phyloP scores from a whole-genome alignment of 2,329 filamentous ascomycete species.

The Aureobasidium sp. region DNA sequence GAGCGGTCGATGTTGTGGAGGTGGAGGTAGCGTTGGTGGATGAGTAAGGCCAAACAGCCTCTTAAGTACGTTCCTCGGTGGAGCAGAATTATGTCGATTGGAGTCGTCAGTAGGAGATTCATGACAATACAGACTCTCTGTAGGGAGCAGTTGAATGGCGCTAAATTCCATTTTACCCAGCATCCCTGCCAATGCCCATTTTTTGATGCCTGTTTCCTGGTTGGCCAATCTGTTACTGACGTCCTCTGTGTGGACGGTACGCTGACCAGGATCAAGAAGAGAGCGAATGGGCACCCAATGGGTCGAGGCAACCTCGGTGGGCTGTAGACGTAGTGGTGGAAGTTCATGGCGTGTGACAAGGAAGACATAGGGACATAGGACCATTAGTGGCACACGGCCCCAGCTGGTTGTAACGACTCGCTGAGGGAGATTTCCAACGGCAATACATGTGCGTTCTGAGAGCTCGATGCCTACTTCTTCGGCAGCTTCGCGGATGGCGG shows the following conservation, averaged over 20 bases:
- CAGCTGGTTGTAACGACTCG: constrained; percentile 59
- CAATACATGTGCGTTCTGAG: constrained; percentile 34
- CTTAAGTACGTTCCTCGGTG: neutral
- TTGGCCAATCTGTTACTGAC: constrained; percentile 55
- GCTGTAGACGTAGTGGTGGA: constrained; percentile 56
- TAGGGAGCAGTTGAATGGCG: constrained; percentile 55
- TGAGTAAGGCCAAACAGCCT: neutral
- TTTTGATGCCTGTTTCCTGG: constrained; percentile 48
- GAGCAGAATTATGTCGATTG: neutral
- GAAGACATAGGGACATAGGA: constrained; percentile 63
- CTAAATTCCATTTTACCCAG: constrained; percentile 63
- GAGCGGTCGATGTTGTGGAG: constrained; percentile 41
- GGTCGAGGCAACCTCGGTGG: constrained; percentile 59
- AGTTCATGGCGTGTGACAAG: constrained; percentile 51
- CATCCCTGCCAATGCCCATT: constrained; percentile 48
- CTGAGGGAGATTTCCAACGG: constrained; percentile 57
- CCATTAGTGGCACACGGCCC: constrained; percentile 62
- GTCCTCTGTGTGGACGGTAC: constrained; percentile 57
- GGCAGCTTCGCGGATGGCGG: constrained; percentile 56
- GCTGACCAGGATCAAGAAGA: constrained; percentile 53
- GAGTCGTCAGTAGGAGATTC: constrained; percentile 26
- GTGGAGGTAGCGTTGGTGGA: constrained; percentile 19
- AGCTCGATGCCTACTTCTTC: constrained; percentile 61
- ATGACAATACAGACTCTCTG: constrained; percentile 53
- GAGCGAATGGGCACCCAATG: constrained; percentile 62